phyloP scores from a whole-genome alignment of 345 rosid species.

The Pelargonium nanum region DNA sequence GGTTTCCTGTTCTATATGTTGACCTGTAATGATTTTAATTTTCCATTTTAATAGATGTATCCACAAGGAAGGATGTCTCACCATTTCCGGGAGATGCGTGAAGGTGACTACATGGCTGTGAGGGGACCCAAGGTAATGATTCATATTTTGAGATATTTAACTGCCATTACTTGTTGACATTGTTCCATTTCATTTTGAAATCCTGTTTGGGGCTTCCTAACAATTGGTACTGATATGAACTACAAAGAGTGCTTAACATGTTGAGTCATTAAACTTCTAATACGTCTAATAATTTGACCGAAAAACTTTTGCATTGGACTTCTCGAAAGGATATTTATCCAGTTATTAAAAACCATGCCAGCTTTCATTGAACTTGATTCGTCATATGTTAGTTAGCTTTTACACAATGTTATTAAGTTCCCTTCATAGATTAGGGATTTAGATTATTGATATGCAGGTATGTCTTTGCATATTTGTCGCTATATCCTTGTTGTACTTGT shows the following conservation, averaged over 20 bases:
- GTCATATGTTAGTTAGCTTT: too few species aligned
- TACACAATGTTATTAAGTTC: too few species aligned
- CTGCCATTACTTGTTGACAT: not conserved
- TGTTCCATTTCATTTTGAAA: not conserved
- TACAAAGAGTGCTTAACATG: not conserved
- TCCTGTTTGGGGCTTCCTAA: not conserved
- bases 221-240: not conserved
- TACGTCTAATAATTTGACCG: not conserved
- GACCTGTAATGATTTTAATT: not conserved
- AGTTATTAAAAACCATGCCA: not conserved
- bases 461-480: not conserved
- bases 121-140: conserved; percentile 61
- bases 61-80: conserved; percentile 76
- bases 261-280: not conserved
- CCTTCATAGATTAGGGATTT: too few species aligned
- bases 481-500: not conserved
- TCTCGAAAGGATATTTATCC: not conserved
- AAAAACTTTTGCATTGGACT: not conserved
- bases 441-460: too few species aligned
- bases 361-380: not conserved
- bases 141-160: not conserved
- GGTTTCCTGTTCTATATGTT: not conserved
- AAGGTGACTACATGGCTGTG: conserved; percentile 45
- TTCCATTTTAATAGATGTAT: conserved; percentile 37
- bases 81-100: conserved; percentile 50